A percentile compares a stretch with the other conserved stretches of the same genome.
Conservation (phyloP, 2,329 filamentous ascomycete genomes). For the Hyphodiscus sp. region DNA sequence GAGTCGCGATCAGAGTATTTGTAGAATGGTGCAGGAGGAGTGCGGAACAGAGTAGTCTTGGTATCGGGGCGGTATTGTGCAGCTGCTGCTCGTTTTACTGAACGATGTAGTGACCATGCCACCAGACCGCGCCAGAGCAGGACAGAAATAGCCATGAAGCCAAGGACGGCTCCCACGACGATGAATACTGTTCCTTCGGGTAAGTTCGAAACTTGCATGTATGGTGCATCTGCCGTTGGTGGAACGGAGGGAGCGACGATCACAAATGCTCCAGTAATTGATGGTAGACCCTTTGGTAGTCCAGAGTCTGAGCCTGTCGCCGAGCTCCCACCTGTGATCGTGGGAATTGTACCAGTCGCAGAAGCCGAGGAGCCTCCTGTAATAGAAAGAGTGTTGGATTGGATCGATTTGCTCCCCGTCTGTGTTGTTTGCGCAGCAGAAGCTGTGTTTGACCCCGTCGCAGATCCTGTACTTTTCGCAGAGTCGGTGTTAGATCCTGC, state of each 20-base stretch:
- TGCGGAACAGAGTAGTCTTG: conserved; percentile 58
- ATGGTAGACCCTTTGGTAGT: conserved; percentile 37
- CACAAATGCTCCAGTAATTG: conserved; percentile 48
- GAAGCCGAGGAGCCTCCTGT: neutral
- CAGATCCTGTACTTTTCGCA: neutral
- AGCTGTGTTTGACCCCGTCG: neutral
- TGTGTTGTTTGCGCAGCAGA: neutral
- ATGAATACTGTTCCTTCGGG: conserved; percentile 97
- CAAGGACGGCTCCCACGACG: conserved; percentile 80
- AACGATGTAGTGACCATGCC: conserved; percentile 86
- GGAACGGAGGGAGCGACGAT: conserved; percentile 73
- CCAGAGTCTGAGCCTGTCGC: neutral
- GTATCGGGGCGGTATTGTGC: conserved; percentile 63
- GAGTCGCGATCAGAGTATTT: conserved; percentile 53
- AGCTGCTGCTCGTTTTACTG: conserved; percentile 78
- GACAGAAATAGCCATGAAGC: conserved; percentile 73
- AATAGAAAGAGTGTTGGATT: neutral
- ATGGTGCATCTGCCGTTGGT: conserved; percentile 77
- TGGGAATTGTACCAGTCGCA: neutral
- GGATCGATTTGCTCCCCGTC: neutral
- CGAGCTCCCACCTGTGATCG: neutral
- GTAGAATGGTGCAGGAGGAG: conserved; percentile 50
- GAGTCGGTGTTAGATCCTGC: neutral
- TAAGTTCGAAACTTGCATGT: conserved; percentile 78
- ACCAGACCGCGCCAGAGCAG: conserved; percentile 83